Percentiles rank a stretch among this genome's conserved stretches.
Evolutionary conservation across 1,139 yeast species (phyloP).

Genomic region (Nakaseomyces sp.): DNA sequence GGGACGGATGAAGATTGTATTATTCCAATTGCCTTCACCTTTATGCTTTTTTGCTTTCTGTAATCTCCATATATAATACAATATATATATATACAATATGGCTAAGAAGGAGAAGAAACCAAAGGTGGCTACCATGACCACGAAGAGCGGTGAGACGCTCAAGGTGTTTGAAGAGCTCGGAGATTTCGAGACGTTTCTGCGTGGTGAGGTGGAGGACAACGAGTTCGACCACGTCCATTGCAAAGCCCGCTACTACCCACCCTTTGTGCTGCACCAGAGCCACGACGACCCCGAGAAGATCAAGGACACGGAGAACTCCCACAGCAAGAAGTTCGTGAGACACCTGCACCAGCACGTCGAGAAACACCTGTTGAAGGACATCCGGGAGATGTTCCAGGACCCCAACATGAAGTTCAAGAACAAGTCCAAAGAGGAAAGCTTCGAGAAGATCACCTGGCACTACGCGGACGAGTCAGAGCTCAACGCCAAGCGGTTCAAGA

Average conservation of each 20-base stretch:
- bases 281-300: constrained; percentile 64
- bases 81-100: too few species aligned
- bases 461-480: constrained; percentile 43
- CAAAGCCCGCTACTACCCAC: constrained; percentile 59
- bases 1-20: too few species aligned
- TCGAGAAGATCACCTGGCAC: constrained; percentile 42
- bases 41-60: too few species aligned
- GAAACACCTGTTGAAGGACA: constrained; percentile 60
- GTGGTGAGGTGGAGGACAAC: constrained; percentile 72
- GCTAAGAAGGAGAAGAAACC: constrained; percentile 28
- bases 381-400: constrained; percentile 52
- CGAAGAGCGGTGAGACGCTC: constrained; percentile 26
- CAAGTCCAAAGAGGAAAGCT: constrained; percentile 41
- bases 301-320: constrained; percentile 63
- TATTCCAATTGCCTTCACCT: too few species aligned
- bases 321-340: constrained; percentile 62
- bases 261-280: constrained; percentile 58
- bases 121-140: constrained; percentile 23
- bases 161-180: constrained; percentile 51
- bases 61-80: too few species aligned
- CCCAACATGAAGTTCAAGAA: constrained; percentile 43
- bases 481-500: constrained; percentile 42
- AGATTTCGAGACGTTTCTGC: constrained; percentile 53
- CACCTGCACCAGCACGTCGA: constrained; percentile 68
- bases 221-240: constrained; percentile 64